Evolutionary conservation across 1,139 yeast genomes (phyloP), one percentile per base, ranked within the genome.

Genomic region (Saccharomycopsis hybrid): DNA sequence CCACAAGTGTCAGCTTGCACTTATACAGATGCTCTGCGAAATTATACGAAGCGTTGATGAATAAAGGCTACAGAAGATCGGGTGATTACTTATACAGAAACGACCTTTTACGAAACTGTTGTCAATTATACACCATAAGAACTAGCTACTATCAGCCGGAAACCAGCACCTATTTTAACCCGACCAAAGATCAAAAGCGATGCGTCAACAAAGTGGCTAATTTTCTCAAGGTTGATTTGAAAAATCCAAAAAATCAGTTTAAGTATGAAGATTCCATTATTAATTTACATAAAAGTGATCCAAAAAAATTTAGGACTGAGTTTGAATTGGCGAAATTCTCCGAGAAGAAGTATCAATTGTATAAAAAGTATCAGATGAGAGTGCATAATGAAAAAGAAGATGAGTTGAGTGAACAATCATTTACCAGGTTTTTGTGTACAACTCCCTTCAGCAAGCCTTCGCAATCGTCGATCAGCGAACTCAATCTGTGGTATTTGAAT

Each of bases 71-170:
- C 62, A 77, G 96, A 62, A 68, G 97, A 48, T 83, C 94, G 33
- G 97, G 97, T 0, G 62, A 64, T 1, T 85, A 79, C 57, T 58
- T 87, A 4, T 89, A 89, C 62, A 84, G 82, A 60, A 81, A 86
- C 0, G 96, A 90, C 62, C 65, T 80, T 55, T 62, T 83, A 35
- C 65, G 88, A 36, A 78, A 78, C 41, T 90, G 97, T 61, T 90
- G 97, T 60, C 74, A 92, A n/a, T 73, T 81, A 62, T 87, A 80
- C 61, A 85, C 96, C 0, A 86, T 89, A 31, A 65, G 97, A 48
- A 80, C 95, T 0, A 72, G 69, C 40, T 36, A 60, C 35, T 11
- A 42, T 33, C 38, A 35, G n/a, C 27, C 32, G 30, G 4, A 32
- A n/a, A 30, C 9, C 8, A 27, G 31, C 9, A 31, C 60, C 0